Conservation (phyloP, 1,284 basidiomycete species). For the Trametes pubescens region DNA sequence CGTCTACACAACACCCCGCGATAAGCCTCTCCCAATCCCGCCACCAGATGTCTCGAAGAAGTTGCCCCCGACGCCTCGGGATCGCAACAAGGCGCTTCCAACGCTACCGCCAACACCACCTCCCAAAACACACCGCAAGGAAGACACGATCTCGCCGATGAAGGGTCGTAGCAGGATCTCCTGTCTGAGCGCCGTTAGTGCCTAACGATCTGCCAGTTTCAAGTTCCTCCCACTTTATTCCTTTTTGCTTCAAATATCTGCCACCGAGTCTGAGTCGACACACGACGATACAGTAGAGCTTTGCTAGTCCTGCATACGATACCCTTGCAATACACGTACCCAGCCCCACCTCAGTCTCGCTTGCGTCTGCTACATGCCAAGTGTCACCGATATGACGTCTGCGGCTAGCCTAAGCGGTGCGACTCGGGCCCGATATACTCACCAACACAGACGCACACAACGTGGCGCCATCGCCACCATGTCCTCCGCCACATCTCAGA, state of each 20-base stretch:
- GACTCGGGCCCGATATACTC: conserved; percentile 5
- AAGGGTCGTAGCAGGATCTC: not conserved
- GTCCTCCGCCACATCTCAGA: not conserved
- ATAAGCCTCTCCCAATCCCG: conserved; percentile 14
- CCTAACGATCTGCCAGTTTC: not conserved
- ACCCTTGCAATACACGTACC: no score
- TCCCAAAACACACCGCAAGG: not conserved
- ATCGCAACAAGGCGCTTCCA: conserved; percentile 11
- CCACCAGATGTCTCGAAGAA: conserved; percentile 7
- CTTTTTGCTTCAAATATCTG: not conserved
- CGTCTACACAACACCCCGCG: not conserved
- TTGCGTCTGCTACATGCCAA: not conserved
- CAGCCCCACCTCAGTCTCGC: not conserved
- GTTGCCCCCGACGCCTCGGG: conserved; percentile 13
- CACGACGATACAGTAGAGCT: no score
- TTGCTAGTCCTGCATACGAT: no score
- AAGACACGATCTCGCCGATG: not conserved
- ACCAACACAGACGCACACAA: conserved; percentile 17
- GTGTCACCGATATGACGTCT: not conserved
- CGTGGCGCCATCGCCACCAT: not conserved
- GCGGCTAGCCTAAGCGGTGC: conserved; percentile 1
- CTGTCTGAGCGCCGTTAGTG: not conserved
- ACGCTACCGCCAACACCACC: not conserved
- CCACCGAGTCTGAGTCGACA: no score
- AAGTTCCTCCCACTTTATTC: not conserved